Percentiles rank a stretch among this genome's conserved stretches.
Conservation (phyloP, 352 stramenopile species). For the Phytophthora boehmeriae region DNA sequence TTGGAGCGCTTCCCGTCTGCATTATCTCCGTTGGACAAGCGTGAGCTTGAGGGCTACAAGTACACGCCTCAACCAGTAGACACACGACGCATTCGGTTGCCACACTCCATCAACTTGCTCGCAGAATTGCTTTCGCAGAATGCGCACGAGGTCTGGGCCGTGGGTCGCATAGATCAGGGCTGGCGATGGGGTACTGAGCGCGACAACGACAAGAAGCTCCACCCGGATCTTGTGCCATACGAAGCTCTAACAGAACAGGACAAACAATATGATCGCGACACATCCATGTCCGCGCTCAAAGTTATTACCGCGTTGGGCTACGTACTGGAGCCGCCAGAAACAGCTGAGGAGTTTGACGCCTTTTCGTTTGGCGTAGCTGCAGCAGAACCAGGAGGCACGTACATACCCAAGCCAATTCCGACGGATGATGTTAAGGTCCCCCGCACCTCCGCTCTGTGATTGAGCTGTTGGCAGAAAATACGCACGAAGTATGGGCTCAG, state of each 20-base stretch:
- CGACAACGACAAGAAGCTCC: conserved; percentile 73
- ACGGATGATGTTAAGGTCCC: conserved; percentile 68
- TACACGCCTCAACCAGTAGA: conserved; percentile 73
- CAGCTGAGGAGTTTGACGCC: conserved; percentile 49
- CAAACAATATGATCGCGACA: conserved; percentile 86
- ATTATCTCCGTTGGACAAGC: conserved; percentile 70
- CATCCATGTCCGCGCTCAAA: conserved; percentile 78
- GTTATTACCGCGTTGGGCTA: conserved; percentile 80
- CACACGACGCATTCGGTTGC: conserved; percentile 64
- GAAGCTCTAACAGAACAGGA: conserved; percentile 73
- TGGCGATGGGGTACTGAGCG: conserved; percentile 67
- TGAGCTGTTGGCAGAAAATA: conserved; percentile 80
- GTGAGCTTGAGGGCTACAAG: conserved; percentile 84
- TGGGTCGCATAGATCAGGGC: conserved; percentile 70
- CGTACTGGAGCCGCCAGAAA: conserved; percentile 60
- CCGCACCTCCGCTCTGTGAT: conserved; percentile 68
- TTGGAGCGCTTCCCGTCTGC: conserved; percentile 76
- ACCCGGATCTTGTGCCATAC: conserved; percentile 76
- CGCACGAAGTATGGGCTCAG: conserved; percentile 82
- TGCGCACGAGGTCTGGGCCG: conserved; percentile 81
- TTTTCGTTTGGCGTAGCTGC: conserved; percentile 64
- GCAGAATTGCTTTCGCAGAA: conserved; percentile 77
- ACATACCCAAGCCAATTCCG: conserved; percentile 64
- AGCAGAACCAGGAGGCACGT: conserved; percentile 56
- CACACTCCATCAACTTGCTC: conserved; percentile 65